These are phyloP conservation scores for Talaromyces sp. DNA, from an alignment of 2,329 filamentous ascomycete genomes.

Conservation along the genomic window DNA sequence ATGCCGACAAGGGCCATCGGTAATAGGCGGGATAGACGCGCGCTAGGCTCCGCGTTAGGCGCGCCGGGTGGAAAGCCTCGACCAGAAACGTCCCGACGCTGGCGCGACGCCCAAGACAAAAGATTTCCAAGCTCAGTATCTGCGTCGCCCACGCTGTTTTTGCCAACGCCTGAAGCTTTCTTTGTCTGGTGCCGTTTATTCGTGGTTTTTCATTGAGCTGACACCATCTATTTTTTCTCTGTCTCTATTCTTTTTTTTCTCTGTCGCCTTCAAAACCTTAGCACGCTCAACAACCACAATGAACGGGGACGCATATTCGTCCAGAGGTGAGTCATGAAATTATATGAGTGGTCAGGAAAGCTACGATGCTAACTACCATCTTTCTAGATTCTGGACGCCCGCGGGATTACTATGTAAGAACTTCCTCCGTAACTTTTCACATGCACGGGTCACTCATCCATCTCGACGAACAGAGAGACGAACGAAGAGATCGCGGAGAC, in stretches of 20 bases:
- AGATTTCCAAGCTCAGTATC: slow-evolving; percentile 5
- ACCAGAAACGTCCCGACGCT: slow-evolving; percentile 7
- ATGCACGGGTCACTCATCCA: slow-evolving; percentile 23
- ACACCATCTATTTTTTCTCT: neutral
- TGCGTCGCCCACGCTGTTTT: neutral
- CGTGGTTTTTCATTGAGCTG: neutral
- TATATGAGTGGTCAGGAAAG: neutral
- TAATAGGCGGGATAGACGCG: slow-evolving; percentile 13
- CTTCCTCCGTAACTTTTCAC: neutral
- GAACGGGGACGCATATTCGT: slow-evolving; percentile 82
- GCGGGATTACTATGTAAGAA: slow-evolving; percentile 51
- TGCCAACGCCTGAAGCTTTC: neutral
- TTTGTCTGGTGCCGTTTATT: neutral
- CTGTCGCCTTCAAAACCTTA: neutral
- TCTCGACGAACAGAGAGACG: slow-evolving; percentile 37
- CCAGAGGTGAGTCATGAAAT: slow-evolving; percentile 58
- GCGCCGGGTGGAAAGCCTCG: slow-evolving; percentile 4
- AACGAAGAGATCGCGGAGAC: slow-evolving; percentile 28
- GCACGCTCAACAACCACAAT: slow-evolving; percentile 46
- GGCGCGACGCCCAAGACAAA: slow-evolving; percentile 5
- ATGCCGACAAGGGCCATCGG: neutral
- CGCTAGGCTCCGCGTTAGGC: slow-evolving; percentile 4
- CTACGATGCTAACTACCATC: slow-evolving; percentile 28
- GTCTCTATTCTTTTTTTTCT: neutral
- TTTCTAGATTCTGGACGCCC: slow-evolving; percentile 48